Percentiles rank a stretch among this genome's conserved stretches.
Conservation (phyloP, 305 asterid species). For the Andrographis paniculata region DNA sequence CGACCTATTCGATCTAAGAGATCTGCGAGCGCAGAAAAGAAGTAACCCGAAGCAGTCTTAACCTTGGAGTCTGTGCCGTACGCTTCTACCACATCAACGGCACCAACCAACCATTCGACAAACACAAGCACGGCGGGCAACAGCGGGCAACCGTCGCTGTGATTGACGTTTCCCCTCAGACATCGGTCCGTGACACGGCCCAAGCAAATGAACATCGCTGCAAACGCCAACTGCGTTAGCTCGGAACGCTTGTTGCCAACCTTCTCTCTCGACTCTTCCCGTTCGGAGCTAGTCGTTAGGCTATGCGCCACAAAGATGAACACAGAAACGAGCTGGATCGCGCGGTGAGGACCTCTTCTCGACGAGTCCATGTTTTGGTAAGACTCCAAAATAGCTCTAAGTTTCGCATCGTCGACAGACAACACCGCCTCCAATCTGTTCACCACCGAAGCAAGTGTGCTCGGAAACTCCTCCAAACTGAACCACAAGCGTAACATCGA, state of each 20-base stretch:
- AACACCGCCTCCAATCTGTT: constrained; percentile 44
- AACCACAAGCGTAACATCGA: constrained; percentile 11
- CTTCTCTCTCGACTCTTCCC: constrained; percentile 27
- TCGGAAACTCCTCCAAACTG: constrained; percentile 69
- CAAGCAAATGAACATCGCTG: constrained; percentile 55
- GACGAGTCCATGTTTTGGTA: constrained; percentile 46
- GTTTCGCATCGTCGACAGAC: constrained; percentile 36
- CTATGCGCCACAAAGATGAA: constrained; percentile 55
- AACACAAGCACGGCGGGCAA: constrained; percentile 61
- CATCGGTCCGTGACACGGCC: constrained; percentile 64
- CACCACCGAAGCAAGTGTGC: constrained; percentile 48
- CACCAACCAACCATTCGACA: constrained; percentile 64
- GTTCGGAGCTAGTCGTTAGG: constrained; percentile 29
- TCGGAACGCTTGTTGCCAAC: constrained; percentile 26
- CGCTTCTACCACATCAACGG: constrained; percentile 31
- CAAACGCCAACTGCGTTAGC: constrained; percentile 34
- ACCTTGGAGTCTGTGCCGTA: constrained; percentile 45
- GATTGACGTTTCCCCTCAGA: constrained; percentile 18
- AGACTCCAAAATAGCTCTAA: constrained; percentile 40
- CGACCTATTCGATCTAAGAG: constrained; percentile 39
- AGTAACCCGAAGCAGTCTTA: constrained; percentile 45
- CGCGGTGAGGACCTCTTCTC: constrained; percentile 62
- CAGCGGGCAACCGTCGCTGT: constrained; percentile 47
- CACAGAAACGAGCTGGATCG: constrained; percentile 64
- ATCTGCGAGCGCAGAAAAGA: constrained; percentile 40